phyloP scores from a whole-genome alignment of 1,284 basidiomycete genomes.

The Tetrapyrgos nigripes region DNA sequence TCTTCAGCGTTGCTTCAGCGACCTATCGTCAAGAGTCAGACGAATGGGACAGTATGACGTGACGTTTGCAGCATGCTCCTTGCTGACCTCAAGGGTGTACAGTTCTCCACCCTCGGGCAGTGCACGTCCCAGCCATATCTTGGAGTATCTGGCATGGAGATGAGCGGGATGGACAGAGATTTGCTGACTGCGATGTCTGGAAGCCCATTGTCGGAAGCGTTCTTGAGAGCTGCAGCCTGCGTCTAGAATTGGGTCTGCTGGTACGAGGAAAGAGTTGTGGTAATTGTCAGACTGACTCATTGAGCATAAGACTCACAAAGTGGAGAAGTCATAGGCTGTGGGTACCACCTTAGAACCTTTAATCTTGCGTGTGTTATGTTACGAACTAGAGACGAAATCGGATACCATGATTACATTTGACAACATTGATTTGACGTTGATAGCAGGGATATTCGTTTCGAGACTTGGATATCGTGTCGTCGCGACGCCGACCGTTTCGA shows the following conservation, averaged over 20 bases:
- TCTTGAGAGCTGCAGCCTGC: slow-evolving; percentile 48
- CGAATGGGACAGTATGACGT: no score
- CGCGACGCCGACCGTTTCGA: no score
- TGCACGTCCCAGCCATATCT: slow-evolving; percentile 64
- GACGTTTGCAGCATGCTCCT: slow-evolving; percentile 58
- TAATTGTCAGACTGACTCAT: slow-evolving; percentile 40
- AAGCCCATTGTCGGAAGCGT: slow-evolving; percentile 31
- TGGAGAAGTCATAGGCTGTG: no score
- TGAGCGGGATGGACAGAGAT: no score
- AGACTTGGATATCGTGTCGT: no score
- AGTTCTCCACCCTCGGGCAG: slow-evolving; percentile 59
- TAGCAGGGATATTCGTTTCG: no score
- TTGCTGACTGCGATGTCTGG: slow-evolving; percentile 55
- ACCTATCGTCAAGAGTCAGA: background rate
- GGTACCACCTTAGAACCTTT: no score
- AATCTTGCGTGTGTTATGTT: no score
- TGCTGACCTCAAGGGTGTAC: slow-evolving; percentile 55
- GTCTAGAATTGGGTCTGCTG: slow-evolving; percentile 43
- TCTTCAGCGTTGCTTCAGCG: background rate
- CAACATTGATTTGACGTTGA: no score
- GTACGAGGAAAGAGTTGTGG: slow-evolving; percentile 14
- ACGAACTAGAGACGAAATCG: no score
- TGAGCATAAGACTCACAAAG: no score
- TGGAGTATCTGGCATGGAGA: slow-evolving; percentile 66
- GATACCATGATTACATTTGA: no score